These are phyloP conservation scores for Discostella pseudostelligera DNA, from an alignment of 108 stramenopile genomes.

Conservation along the genomic window DNA sequence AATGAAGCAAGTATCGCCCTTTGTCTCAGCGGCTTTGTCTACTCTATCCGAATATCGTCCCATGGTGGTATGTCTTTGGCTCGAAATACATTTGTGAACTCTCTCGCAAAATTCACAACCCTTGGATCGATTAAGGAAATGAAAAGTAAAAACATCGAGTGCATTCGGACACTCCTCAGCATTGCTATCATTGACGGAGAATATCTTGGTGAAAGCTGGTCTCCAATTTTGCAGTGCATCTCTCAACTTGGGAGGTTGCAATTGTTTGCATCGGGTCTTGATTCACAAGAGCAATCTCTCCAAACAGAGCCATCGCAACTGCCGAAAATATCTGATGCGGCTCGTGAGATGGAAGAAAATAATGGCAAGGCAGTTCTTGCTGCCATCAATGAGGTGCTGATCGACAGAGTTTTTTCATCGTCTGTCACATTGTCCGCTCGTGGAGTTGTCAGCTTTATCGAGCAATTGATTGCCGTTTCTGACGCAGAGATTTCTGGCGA, in stretches of 20 bases:
- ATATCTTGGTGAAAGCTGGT: conserved; percentile 94
- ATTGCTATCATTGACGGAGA: conserved; percentile 95
- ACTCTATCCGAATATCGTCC: conserved; percentile 75
- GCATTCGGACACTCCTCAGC: conserved; percentile 87
- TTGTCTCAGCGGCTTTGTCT: conserved; percentile 86
- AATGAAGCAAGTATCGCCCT: conserved; percentile 78
- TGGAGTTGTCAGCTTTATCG: conserved; percentile 86
- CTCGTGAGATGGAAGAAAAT: conserved; percentile 70
- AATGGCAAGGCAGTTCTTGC: conserved; percentile 81
- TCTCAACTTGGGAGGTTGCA: conserved; percentile 89
- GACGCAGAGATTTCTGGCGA: conserved; percentile 82
- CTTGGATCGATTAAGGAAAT: conserved; percentile 90
- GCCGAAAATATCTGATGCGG: conserved; percentile 36
- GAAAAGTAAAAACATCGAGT: conserved; percentile 93
- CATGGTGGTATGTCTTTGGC: conserved; percentile 84
- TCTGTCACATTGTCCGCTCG: conserved; percentile 77
- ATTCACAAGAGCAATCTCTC: conserved; percentile 89
- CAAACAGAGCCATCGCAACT: conserved; percentile 38
- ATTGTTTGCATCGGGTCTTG: conserved; percentile 80
- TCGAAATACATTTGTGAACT: conserved; percentile 93
- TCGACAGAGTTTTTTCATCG: conserved; percentile 91
- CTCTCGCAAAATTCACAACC: conserved; percentile 93
- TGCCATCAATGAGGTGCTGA: conserved; percentile 80
- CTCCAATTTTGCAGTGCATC: conserved; percentile 91
- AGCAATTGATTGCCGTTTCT: conserved; percentile 86